Percentiles rank a stretch among this genome's conserved stretches.
phyloP scores from a whole-genome alignment of 148 eudicot genomes.

The Diospyros kaki region DNA sequence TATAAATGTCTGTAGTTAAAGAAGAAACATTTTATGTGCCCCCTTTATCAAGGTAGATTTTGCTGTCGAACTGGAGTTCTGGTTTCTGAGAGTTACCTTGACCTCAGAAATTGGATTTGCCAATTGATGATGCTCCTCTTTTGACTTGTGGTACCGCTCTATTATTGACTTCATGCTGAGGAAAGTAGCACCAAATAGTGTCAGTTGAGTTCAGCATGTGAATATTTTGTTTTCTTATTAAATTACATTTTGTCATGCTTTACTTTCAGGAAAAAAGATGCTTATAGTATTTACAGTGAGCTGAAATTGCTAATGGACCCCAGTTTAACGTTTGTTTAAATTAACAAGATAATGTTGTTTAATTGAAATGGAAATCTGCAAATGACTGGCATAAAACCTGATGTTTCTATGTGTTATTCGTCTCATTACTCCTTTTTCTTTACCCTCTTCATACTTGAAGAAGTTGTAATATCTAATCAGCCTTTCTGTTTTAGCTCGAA shows the following conservation, averaged over 20 bases:
- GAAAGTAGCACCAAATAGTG: background rate
- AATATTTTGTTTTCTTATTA: background rate
- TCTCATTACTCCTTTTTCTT: background rate
- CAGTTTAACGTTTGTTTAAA: background rate
- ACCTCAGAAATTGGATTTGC: slow-evolving; percentile 36
- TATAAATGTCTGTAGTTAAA: no score
- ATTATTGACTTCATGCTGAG: slow-evolving; percentile 43
- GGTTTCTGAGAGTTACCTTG: slow-evolving; percentile 26
- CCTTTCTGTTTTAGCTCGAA: background rate
- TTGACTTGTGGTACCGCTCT: slow-evolving; percentile 38
- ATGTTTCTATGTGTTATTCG: no score
- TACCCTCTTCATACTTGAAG: background rate
- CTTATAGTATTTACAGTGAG: background rate
- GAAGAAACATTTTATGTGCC: no score
- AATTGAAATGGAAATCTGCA: background rate
- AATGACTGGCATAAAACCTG: background rate
- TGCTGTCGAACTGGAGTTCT: background rate
- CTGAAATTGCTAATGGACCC: background rate
- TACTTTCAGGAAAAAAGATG: background rate
- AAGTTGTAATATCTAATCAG: no score
- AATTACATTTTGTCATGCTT: background rate
- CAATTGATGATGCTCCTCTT: slow-evolving; percentile 34
- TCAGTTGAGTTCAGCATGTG: background rate
- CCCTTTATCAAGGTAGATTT: background rate
- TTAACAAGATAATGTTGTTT: background rate